A percentile compares a stretch with the other conserved stretches of the same genome.
Evolutionary conservation across 208 protist species (phyloP).

Genomic region (Wallacemonas rigidus): DNA sequence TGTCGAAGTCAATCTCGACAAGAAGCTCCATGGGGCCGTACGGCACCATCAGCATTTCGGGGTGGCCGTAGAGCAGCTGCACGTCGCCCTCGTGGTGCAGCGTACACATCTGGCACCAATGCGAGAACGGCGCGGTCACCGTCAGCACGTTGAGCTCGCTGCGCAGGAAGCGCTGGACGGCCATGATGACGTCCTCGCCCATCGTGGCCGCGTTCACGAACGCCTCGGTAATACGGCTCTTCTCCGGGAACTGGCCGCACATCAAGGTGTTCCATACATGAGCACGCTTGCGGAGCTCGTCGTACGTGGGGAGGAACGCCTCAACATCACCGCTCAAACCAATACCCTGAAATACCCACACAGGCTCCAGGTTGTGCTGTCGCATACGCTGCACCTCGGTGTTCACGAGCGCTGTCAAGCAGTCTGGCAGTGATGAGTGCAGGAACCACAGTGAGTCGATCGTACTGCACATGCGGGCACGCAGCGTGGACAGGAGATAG

Average conservation of each 20-base stretch:
- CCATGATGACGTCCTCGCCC: constrained; percentile 80
- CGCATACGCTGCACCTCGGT: constrained; percentile 73
- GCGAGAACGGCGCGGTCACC: constrained; percentile 81
- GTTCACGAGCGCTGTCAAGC: constrained; percentile 61
- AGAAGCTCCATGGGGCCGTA: constrained; percentile 76
- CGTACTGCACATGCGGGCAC: constrained; percentile 46
- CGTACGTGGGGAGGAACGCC: constrained; percentile 63
- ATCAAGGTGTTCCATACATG: constrained; percentile 70
- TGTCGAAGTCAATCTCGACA: constrained; percentile 67
- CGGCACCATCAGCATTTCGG: constrained; percentile 84
- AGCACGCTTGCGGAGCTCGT: constrained; percentile 59
- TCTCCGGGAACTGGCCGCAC: constrained; percentile 46
- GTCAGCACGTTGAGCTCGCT: constrained; percentile 62
- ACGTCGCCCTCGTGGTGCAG: constrained; percentile 78
- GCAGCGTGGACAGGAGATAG: constrained; percentile 72
- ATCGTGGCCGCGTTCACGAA: constrained; percentile 69
- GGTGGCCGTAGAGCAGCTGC: constrained; percentile 69
- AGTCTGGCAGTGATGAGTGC: constrained; percentile 71
- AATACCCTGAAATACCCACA: constrained; percentile 86
- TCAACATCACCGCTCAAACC: constrained; percentile 81
- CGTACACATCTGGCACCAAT: constrained; percentile 88
- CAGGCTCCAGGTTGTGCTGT: constrained; percentile 61
- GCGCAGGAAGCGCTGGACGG: constrained; percentile 74
- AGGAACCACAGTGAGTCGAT: constrained; percentile 83
- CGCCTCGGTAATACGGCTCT: constrained; percentile 53